Evolutionary conservation across 192 early-diverging fungal genomes (phyloP), one percentile per base, ranked within the genome.

Genomic region (Gorgonomyces haynaldii): DNA sequence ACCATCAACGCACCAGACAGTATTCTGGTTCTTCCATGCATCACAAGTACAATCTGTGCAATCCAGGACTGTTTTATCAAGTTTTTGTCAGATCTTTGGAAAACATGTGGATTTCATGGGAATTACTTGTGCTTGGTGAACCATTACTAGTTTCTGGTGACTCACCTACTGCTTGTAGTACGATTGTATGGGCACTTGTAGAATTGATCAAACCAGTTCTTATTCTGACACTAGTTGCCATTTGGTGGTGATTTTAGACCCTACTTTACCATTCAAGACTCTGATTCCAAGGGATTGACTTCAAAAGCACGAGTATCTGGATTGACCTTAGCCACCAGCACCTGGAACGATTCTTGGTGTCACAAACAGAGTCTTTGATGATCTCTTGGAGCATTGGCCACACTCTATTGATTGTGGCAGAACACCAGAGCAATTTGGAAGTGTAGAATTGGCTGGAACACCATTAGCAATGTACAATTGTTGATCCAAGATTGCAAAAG

Each of bases 171-270:
- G 78, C 78, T n/a, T 91, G 87, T 62, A 88, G 85, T 48, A 81
- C 88, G 45, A 81, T 82, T 25, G 81, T 95, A 1, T 69, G 81
- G 31, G 64, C 79, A 9, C 65, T 98, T 12, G 73, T 98, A 0
- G 94, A 96, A 58, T 61, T 96, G 2, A 86, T 96, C 28, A 93
- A 88, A 50, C 94, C 94, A 22, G 81, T 90, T 68, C 56, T 13
- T 0, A 28, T 28, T 2, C 29, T 43, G 29, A 43, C 17, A 25
- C 5, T 67, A 85, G 74, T 87, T 93, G 43, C 81, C 85, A 16
- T 98, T 88, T 60, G 94, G 91, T 45, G 95, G 95, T 27, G 91
- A 98, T 63, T 91, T 82, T 54, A 80, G 95, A 15, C 92, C 92
- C 8, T 98, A 93, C 46, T 92, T 98, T 56, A 98, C 95, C 2